Evolutionary conservation across 257 asterid species (phyloP).

Genomic region (Coffea eugenioides): DNA sequence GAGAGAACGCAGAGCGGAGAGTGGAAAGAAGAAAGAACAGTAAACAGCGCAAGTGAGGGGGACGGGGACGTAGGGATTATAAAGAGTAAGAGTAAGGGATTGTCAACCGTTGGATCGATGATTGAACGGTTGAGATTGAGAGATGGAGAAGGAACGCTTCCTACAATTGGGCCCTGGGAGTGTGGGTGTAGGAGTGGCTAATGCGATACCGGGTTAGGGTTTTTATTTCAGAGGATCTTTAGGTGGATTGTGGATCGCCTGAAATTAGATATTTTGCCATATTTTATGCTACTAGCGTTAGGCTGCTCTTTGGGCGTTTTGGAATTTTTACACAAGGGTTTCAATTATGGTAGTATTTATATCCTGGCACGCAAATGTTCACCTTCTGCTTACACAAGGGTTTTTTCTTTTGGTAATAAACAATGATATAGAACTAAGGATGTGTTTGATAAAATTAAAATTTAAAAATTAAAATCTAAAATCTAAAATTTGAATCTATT

Average conservation of each 20-base stretch:
- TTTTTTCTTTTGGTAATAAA: too few species aligned
- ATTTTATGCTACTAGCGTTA: not conserved
- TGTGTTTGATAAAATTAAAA: too few species aligned
- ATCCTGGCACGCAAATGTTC: not conserved
- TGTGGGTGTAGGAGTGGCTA: not conserved
- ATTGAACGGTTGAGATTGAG: conserved; percentile 22
- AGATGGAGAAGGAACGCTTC: conserved; percentile 9
- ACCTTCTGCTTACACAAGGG: too few species aligned
- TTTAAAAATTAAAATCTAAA: too few species aligned
- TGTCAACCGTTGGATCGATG: conserved; percentile 24
- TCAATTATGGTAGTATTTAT: not conserved
- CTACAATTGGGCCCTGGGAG: not conserved
- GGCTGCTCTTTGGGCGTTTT: not conserved
- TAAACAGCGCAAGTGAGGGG: conserved; percentile 20
- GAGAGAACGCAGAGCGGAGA: conserved; percentile 1
- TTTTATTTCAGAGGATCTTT: conserved; percentile 12
- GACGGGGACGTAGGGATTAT: conserved; percentile 15
- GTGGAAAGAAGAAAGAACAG: conserved; percentile 9
- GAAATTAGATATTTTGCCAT: conserved; percentile 14
- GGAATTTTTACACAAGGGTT: not conserved
- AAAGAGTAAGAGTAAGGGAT: conserved; percentile 9
- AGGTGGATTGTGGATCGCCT: not conserved
- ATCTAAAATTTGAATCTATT: too few species aligned
- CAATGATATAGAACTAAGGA: too few species aligned
- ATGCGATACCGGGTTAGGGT: conserved; percentile 5